Evolutionary conservation across 495 filamentous ascomycete genomes (phyloP), one percentile per base, ranked within the genome.

Genomic region (Penicillium paxilli): DNA sequence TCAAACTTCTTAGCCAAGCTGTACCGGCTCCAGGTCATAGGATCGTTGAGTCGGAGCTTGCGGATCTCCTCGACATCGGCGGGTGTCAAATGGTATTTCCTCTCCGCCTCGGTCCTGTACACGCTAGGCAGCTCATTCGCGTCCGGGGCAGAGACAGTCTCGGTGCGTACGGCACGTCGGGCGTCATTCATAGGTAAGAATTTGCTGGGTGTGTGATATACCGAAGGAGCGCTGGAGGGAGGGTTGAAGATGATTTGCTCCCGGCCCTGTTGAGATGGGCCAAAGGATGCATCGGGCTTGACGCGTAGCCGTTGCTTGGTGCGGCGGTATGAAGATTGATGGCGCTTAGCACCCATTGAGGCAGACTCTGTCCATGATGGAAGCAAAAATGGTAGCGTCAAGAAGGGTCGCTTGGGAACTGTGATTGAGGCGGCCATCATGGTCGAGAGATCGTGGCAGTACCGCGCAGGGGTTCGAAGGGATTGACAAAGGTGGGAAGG

Each of bases 231-330:
- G 26, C 90, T 84, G n/a, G 92, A 87, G 6, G 94, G 94, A 37
- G 94, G 94, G 74, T 97, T 98, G 86, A 87, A 92, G 73, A 98
- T 85, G 68, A 98, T 90, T 60, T 90, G 80, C 57, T 86, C 77
- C 51, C 72, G 62, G 4, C 60, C 22, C 35, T 80, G 70, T 22
- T 74, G 63, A 9, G 80, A 64, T 17, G 71, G 58, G 47, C 81
- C 75, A 73, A 90, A 93, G 49, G 88, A 87, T 10, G 82, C 77
- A 71, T 91, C 86, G 22, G 87, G 87, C 50, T 86, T 83, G 59
- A 92, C 79, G 55, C 83, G 83, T 55, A 92, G 82, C 11, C 84
- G 80, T 72, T 86, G 84, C 69, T 84, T 87, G 38, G 84, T 87
- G 26, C 90, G 87, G 37, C 83, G 75, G 35, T 84, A 80, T 30